Percentiles rank a stretch among this genome's conserved stretches.
phyloP scores from a whole-genome alignment of 495 filamentous ascomycete species.

The Thozetella sp. region DNA sequence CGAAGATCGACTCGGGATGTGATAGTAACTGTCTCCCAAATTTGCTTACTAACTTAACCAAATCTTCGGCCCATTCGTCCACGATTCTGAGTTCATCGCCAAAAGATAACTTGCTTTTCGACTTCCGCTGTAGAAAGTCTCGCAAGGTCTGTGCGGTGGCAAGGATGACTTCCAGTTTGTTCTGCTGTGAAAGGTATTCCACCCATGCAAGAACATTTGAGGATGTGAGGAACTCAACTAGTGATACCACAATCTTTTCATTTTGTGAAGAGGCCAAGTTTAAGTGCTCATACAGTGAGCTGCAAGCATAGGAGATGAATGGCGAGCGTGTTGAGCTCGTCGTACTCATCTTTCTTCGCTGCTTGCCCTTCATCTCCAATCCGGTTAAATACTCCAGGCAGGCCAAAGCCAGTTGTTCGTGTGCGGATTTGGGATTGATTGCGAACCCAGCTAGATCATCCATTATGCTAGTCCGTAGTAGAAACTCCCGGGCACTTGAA shows the following conservation, averaged over 20 bases:
- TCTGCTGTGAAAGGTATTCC: background rate
- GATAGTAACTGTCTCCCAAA: background rate
- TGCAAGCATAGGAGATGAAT: background rate
- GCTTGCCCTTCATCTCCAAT: background rate
- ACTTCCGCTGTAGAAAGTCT: background rate
- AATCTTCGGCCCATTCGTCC: background rate
- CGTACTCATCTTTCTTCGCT: background rate
- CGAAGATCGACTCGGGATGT: background rate
- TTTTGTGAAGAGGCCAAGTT: background rate
- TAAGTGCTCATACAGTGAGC: background rate
- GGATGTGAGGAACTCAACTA: background rate
- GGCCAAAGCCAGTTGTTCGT: background rate
- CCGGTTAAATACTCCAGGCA: background rate
- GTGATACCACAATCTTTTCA: background rate
- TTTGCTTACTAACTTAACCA: background rate
- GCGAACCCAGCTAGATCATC: background rate
- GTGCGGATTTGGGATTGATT: background rate
- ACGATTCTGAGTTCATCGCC: background rate
- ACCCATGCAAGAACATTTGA: background rate
- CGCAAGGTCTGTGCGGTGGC: background rate
- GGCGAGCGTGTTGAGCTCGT: background rate
- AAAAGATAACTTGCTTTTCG: background rate
- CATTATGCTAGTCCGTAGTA: background rate
- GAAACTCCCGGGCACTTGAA: background rate
- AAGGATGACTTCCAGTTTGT: background rate